Percentiles rank a stretch among this genome's conserved stretches.
Conservation (phyloP, 2,329 filamentous ascomycete species). For the Cordyceps javanica region DNA sequence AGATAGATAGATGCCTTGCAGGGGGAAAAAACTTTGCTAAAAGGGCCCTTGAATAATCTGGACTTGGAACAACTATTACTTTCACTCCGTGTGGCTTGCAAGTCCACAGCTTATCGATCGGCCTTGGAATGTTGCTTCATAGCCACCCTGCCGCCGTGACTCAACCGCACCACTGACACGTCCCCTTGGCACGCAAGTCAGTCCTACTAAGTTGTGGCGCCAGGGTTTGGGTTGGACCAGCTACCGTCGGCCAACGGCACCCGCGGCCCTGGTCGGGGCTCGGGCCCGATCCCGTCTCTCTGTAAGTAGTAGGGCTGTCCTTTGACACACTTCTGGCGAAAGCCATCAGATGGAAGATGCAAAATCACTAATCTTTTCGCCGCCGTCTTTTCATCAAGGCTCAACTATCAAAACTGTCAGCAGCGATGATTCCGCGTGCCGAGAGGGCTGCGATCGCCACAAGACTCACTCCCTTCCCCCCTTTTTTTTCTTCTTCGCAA, state of each 20-base stretch:
- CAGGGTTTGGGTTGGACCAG: not conserved
- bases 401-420: not conserved
- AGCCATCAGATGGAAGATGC: not conserved
- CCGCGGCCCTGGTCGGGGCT: not conserved
- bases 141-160: not conserved
- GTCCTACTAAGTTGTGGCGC: not conserved
- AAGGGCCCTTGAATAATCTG: too few species aligned
- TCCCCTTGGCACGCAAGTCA: not conserved
- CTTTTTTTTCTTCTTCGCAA: too few species aligned
- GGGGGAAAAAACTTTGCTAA: not conserved
- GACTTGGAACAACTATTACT: too few species aligned
- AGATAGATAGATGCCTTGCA: not conserved
- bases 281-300: not conserved
- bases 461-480: not conserved
- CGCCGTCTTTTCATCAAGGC: not conserved
- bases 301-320: not conserved
- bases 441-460: not conserved
- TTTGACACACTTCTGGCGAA: not conserved
- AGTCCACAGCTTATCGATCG: not conserved
- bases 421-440: not conserved
- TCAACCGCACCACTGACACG: not conserved
- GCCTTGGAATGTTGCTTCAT: not conserved
- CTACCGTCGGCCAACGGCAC: not conserved
- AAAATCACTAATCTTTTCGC: not conserved
- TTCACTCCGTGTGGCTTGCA: too few species aligned